These are phyloP conservation scores for Cladosporium sp. DNA, from an alignment of 2,329 filamentous ascomycete genomes.

Conservation along the genomic window DNA sequence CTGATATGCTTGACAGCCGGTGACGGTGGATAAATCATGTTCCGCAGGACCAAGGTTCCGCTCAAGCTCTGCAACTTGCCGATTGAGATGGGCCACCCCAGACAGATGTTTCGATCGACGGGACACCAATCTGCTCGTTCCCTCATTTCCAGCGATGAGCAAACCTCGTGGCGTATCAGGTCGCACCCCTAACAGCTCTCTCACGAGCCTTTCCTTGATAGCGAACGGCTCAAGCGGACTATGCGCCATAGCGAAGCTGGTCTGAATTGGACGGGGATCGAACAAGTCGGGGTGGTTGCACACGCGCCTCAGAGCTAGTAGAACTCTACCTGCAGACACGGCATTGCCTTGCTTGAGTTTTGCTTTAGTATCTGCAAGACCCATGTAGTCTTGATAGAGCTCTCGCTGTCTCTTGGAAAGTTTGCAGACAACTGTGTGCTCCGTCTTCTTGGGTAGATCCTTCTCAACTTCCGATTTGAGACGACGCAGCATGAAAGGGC, in stretches of 20 bases:
- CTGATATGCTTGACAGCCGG: slow-evolving; percentile 30
- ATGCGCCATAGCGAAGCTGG: slow-evolving; percentile 79
- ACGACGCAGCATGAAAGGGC: slow-evolving; percentile 85
- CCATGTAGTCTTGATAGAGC: slow-evolving; percentile 94
- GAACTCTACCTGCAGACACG: slow-evolving; percentile 94
- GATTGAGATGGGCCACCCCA: slow-evolving; percentile 25
- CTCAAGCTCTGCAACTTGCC: slow-evolving; percentile 27
- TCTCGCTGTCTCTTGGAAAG: slow-evolving; percentile 93
- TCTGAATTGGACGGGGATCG: slow-evolving; percentile 93
- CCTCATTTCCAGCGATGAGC: slow-evolving; percentile 26
- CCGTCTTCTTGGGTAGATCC: slow-evolving; percentile 97
- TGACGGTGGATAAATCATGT: slow-evolving; percentile 29
- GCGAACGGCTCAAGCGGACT: slow-evolving; percentile 76
- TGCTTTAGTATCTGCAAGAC: slow-evolving; percentile 81
- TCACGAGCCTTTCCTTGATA: slow-evolving; percentile 68
- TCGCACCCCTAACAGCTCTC: slow-evolving; percentile 47
- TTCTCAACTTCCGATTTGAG: slow-evolving; percentile 97
- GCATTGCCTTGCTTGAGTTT: slow-evolving; percentile 93
- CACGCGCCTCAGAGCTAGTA: slow-evolving; percentile 96
- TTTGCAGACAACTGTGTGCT: slow-evolving; percentile 93
- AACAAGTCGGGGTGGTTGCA: slow-evolving; percentile 98
- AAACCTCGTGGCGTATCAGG: slow-evolving; percentile 22
- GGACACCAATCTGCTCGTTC: slow-evolving; percentile 21
- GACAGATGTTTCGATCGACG: slow-evolving; percentile 27
- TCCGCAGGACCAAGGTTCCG: slow-evolving; percentile 18